These are phyloP conservation scores for Alternaria dauci DNA, from an alignment of 2,329 filamentous ascomycete genomes.

Conservation along the genomic window DNA sequence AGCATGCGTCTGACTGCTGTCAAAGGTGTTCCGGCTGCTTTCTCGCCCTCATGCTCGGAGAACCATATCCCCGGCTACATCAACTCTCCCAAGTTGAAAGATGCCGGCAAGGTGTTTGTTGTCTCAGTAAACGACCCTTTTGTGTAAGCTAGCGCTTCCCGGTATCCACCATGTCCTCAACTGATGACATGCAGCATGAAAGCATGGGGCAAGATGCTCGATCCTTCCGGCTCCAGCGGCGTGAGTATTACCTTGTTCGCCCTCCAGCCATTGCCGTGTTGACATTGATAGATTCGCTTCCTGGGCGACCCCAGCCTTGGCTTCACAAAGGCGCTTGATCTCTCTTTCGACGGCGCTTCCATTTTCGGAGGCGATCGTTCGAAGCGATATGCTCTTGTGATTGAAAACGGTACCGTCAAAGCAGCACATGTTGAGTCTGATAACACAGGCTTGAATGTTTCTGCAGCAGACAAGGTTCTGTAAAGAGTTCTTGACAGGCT, in stretches of 20 bases:
- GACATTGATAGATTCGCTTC: conserved; percentile 77
- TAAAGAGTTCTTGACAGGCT: conserved; percentile 8
- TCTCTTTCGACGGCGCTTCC: conserved; percentile 79
- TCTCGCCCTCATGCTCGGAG: conserved; percentile 68
- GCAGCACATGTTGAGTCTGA: conserved; percentile 85
- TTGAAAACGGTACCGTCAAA: conserved; percentile 86
- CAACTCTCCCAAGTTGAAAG: conserved; percentile 77
- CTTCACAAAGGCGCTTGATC: conserved; percentile 84
- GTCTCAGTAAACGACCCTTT: conserved; percentile 94
- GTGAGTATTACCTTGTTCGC: conserved; percentile 62
- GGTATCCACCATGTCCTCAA: neutral
- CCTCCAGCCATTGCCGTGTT: conserved; percentile 6
- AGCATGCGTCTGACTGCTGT: conserved; percentile 15
- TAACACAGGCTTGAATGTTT: conserved; percentile 77
- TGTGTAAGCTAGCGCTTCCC: conserved; percentile 67
- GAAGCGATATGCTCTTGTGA: conserved; percentile 86
- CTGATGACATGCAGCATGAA: conserved; percentile 72
- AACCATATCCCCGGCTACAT: conserved; percentile 88
- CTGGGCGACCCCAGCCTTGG: conserved; percentile 80
- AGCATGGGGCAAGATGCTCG: conserved; percentile 81
- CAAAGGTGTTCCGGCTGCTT: conserved; percentile 54
- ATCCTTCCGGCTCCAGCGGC: conserved; percentile 76
- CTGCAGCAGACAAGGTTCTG: conserved; percentile 45
- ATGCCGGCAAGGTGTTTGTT: conserved; percentile 85
- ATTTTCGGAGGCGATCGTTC: conserved; percentile 84